Evolutionary conservation across 371 early-diverging fungal species (phyloP), one percentile per base, ranked within the genome.

Genomic region (Capillidium heterosporum): DNA sequence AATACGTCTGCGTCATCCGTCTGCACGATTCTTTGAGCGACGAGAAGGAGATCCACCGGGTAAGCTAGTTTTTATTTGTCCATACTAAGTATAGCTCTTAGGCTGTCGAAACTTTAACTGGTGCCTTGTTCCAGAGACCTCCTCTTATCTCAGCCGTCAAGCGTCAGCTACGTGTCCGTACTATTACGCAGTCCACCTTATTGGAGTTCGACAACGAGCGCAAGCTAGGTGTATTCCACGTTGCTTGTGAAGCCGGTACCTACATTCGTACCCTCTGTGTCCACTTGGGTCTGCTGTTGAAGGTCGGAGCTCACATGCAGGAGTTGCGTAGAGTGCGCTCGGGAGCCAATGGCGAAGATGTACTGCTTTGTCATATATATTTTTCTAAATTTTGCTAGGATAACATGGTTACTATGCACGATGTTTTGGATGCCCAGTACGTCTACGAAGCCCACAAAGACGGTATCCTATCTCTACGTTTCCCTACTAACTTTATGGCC

Each of bases 101-200:
- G 76, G 84, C 90, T 3, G 75, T 96, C 26, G 91, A 96, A 70
- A 91, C 90, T 11, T 78, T 98, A 60, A 95, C 95, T 27, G 99
- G 99, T 60, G 92, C 95, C 35, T 77, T 98, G 48, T 95, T 98
- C 84, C 99, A 99, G 80, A 85, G 99, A 56, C 99, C 99, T 32
- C 99, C 99, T 56, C 80, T 99, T 63, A 98, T 99, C 65, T 98
- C 98, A 28, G 99, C 99, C 43, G 99, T 99, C 67, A 99, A 99
- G 78, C 84, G 99, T 67, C 98, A 98, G 74, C 82, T 99, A 57
- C 91, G 99, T 74, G 87, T 99, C 61, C 89, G 99, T 70, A 97
- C 96, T 42, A 93, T 99, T 65, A 91, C 97, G 70, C 89, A 92
- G 64, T 82, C 85, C 60, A 93, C 95, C 72, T 74, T 98, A 61